These are phyloP conservation scores for Stenocarpella maydis DNA, from an alignment of 2,329 filamentous ascomycete genomes.

Conservation along the genomic window DNA sequence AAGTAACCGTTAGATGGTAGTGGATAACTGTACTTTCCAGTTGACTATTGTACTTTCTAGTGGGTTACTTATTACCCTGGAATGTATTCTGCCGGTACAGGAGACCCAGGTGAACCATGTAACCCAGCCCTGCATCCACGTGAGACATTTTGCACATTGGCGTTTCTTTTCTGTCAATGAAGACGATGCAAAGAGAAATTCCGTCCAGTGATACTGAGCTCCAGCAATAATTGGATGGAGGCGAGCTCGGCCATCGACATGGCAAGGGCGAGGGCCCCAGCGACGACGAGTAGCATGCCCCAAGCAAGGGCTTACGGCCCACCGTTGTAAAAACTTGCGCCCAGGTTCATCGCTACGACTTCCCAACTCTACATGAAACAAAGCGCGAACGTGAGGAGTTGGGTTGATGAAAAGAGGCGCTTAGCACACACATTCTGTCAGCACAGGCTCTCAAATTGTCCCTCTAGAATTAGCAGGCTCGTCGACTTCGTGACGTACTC, in stretches of 20 bases:
- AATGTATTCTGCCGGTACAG: too few species aligned
- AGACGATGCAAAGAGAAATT: conserved; percentile 16
- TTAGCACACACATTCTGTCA: conserved; percentile 14
- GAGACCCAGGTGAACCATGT: conserved; percentile 52
- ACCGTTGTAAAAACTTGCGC: conserved; percentile 44
- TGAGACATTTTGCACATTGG: conserved; percentile 5
- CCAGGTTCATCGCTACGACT: conserved; percentile 30
- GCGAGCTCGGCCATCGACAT: conserved; percentile 50
- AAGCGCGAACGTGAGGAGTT: conserved; percentile 28
- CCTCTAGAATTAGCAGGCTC: not conserved
- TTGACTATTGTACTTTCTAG: too few species aligned
- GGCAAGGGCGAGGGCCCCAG: conserved; percentile 43
- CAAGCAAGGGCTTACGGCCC: conserved; percentile 45
- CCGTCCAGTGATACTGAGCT: conserved; percentile 54
- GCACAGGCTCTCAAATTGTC: not conserved
- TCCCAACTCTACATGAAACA: conserved; percentile 30
- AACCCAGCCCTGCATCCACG: conserved; percentile 46
- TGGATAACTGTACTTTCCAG: too few species aligned
- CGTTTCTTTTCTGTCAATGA: not conserved
- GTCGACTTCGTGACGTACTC: not conserved
- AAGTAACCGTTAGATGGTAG: too few species aligned
- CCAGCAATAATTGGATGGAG: conserved; percentile 50
- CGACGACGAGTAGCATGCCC: conserved; percentile 43
- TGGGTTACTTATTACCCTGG: too few species aligned
- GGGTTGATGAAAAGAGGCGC: conserved; percentile 25